Evolutionary conservation across 345 rosid genomes (phyloP), one percentile per base, ranked within the genome.

Genomic region (Streptanthus diversifolius): DNA sequence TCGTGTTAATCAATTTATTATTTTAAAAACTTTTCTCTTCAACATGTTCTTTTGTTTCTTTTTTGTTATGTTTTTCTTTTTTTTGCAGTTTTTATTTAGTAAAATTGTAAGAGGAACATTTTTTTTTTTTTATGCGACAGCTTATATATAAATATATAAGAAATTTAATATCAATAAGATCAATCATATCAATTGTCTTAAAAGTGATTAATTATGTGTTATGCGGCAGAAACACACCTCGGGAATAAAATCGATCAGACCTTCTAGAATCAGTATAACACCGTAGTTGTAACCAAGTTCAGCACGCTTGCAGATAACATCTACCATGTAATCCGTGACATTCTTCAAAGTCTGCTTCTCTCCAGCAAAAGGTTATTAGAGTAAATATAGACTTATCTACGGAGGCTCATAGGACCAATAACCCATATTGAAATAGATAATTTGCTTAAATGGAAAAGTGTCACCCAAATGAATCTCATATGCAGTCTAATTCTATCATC

Each of bases 231-330:
- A n/a, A n/a, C 22, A 61, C 36, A 90, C 98, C 99, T 95, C 95
- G 8, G 99, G 99, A 77, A 95, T 91, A 82, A 95, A 95, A 75
- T 95, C 99, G 73, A 95, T 95, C 37, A 95, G 85, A 78, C 99
- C 99, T 88, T 95, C 99, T 10, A 98, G 99, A 73, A 95, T 82
- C 68, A 95, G 97, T 62, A 91, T 77, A 72, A 91, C 99, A 63
- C 99, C 99, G 21, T 95, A 91, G 73, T 91, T 91, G 77, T 87
- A 91, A 57, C 92, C 93, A 67, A 75, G 77, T 53, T 76, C 82
- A 12, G 87, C 81, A 19, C 98, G 93, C 75, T 87, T 91, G 73
- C 86, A 87, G 70, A 95, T 76, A 37, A 91, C 82, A 80, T 91
- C 90, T 24, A 88, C 97, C 7, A 95, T 90, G 79, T 91, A 82